phyloP scores from a whole-genome alignment of 305 asterid species.

The Fraxinus velutina region DNA sequence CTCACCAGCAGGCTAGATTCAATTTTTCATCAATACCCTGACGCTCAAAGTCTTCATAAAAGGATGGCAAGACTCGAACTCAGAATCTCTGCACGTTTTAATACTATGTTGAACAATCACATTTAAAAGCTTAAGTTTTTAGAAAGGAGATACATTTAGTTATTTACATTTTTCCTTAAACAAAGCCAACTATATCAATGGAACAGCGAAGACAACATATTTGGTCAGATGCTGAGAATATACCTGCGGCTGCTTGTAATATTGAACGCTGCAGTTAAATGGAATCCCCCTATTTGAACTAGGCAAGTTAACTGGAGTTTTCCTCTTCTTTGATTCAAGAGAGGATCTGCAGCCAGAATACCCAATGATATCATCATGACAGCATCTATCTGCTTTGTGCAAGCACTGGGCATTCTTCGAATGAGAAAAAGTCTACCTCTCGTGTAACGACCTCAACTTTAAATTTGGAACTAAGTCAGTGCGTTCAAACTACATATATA shows the following conservation, averaged over 20 bases:
- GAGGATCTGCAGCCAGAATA: neutral
- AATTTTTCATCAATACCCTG: neutral
- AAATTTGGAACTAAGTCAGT: neutral
- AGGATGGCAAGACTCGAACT: neutral
- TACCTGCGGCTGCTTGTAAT: neutral
- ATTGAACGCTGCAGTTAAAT: neutral
- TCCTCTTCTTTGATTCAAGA: neutral
- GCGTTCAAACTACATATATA: neutral
- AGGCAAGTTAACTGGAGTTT: neutral
- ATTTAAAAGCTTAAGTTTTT: neutral
- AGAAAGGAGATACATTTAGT: neutral
- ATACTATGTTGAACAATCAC: neutral
- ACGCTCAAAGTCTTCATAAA: neutral
- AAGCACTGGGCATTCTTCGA: conserved; percentile 53
- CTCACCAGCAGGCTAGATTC: neutral
- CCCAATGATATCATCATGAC: neutral
- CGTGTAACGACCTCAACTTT: conserved; percentile 12
- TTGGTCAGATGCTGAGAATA: neutral
- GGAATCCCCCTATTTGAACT: neutral
- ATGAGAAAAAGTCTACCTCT: conserved; percentile 80
- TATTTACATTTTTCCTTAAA: neutral
- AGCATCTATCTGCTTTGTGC: neutral
- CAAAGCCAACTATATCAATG: neutral
- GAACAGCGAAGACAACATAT: neutral
- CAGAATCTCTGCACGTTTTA: too few species aligned